Base-by-base conservation (phyloP, 495 filamentous ascomycete species). In the Hyaloscypha finlandica region DNA sequence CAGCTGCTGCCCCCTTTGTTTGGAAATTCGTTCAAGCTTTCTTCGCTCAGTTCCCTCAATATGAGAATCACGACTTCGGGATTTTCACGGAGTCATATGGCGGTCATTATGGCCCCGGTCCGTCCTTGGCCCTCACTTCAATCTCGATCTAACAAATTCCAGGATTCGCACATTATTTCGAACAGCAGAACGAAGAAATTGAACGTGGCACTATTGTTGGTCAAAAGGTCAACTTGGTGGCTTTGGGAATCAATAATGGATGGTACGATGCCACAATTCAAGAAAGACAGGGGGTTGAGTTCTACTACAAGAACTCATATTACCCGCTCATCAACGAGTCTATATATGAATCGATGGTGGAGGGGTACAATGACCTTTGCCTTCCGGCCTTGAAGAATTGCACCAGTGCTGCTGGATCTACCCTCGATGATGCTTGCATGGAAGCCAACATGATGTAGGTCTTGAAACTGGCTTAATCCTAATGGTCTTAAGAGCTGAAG, bases 301-400 rank as follows among this genome's bases (percentile, higher is more conserved):
- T 87, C 67, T 85, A 85, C n/a, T 83, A 82, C 65, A 83, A 84
- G 73, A 91, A 91, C 68, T 89, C 88, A 20, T 91, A 90, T 64
- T 81, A 81, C 6, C 22, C 51, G 25, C 84, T 90, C 37, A 81
- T 88, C 71, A 89, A 85, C 69, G 74, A 82, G 32, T 84, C 77
- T 35, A 32, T 20, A 8, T 16, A 22, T 37, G 2, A 56, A 37
- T 8, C 22, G 54, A 29, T 59, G 53, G 64, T 53, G 8, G 16
- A n/a, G 6, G 51, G 22, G 6, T 53, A 53, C 6, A 53, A 53
- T 25, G 22, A n/a, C 8, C 22, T 9, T 6, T n/a, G 19, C 22
- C 19, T 20, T 9, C 51, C 51, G 6, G 51, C 51, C 1, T 25
- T 53, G 22, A 25, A 6, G 51, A 53, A 53, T 6, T 53, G 51